Evolutionary conservation across 306 rosid genomes (phyloP).

Genomic region (Aeschynomene evenia): DNA sequence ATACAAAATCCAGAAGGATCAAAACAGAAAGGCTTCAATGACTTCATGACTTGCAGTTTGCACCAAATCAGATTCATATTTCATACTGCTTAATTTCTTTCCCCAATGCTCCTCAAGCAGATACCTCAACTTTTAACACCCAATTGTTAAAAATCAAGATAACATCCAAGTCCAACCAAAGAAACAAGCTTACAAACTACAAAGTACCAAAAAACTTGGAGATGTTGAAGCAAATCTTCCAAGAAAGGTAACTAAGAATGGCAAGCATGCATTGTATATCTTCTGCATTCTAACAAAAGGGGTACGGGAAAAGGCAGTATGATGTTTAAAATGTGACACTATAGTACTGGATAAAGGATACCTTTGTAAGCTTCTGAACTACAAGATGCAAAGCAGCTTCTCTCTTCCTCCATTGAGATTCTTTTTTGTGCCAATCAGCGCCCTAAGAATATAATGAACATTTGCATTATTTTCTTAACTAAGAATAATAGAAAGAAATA

Average conservation of each 20-base stretch:
- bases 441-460: constrained; percentile 39
- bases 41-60: constrained; percentile 13
- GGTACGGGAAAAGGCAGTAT: neutral
- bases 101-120: neutral
- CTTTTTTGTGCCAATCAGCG: constrained; percentile 60
- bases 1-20: neutral
- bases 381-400: constrained; percentile 45
- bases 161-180: neutral
- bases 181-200: neutral
- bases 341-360: constrained; percentile 24
- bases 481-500: constrained; percentile 13
- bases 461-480: constrained; percentile 15
- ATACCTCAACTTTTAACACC: constrained; percentile 3
- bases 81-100: neutral
- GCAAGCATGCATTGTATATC: neutral
- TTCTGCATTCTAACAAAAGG: neutral
- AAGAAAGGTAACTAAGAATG: neutral
- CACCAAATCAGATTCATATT: neutral
- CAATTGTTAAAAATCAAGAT: constrained; percentile 4
- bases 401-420: constrained; percentile 51
- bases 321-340: too few relatives aligned
- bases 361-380: constrained; percentile 54
- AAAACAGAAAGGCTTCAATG: constrained; percentile 19
- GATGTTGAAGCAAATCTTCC: neutral
- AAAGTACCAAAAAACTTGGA: neutral